Percentiles rank a stretch among this genome's conserved stretches.
Evolutionary conservation across 805 yeast genomes (phyloP).

Genomic region (Metschnikowia borealis): DNA sequence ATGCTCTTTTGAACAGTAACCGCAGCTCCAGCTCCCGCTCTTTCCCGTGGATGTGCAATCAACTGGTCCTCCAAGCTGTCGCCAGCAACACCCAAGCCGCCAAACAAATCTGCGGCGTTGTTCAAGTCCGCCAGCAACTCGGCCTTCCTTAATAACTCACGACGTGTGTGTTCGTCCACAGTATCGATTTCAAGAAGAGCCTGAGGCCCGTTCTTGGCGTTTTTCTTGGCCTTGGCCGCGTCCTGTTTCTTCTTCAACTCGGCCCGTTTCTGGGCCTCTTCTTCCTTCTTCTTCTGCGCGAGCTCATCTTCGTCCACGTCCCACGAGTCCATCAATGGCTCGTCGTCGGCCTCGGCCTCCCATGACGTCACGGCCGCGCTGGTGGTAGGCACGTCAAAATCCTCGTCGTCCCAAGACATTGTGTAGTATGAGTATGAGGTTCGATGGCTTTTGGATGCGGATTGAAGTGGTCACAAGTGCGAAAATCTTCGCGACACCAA

Average conservation of each 20-base stretch:
- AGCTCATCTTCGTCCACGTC: constrained; percentile 76
- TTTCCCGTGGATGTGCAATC: constrained; percentile 52
- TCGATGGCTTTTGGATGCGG: too few relatives aligned
- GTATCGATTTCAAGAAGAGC: constrained; percentile 56
- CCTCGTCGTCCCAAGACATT: constrained; percentile 83
- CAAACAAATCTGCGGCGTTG: constrained; percentile 90
- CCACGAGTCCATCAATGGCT: constrained; percentile 81
- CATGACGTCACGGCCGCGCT: constrained; percentile 58
- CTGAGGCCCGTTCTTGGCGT: constrained; percentile 35
- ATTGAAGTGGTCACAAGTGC: background rate
- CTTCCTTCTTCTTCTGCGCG: constrained; percentile 43
- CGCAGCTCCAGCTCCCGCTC: constrained; percentile 30
- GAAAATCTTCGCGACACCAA: constrained; percentile 1
- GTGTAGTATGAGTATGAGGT: background rate
- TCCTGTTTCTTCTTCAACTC: constrained; percentile 41
- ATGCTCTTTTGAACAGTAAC: constrained; percentile 30
- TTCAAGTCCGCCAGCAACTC: constrained; percentile 83
- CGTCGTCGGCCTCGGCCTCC: constrained; percentile 82
- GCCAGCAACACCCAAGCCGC: constrained; percentile 55
- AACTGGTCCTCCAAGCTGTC: constrained; percentile 32
- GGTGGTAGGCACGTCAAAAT: constrained; percentile 63
- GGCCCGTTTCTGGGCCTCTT: constrained; percentile 41
- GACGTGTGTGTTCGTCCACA: constrained; percentile 70
- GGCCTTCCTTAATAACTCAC: constrained; percentile 70
- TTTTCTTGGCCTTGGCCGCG: constrained; percentile 47